phyloP scores from a whole-genome alignment of 495 filamentous ascomycete genomes.

The Apodospora peruviana region DNA sequence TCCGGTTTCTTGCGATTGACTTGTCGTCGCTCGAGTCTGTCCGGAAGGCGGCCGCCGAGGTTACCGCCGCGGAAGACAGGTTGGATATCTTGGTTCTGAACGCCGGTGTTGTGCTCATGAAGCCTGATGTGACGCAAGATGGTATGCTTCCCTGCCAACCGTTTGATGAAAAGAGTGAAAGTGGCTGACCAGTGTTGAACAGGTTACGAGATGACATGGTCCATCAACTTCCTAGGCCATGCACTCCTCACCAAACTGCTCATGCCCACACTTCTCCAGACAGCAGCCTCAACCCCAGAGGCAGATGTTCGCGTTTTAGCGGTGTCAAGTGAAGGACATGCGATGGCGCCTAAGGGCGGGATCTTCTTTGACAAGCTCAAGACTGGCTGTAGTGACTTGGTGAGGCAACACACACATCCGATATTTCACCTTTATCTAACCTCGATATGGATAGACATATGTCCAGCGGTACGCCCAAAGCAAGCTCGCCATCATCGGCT shows the following conservation, averaged over 20 bases:
- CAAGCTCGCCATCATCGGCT: conserved; percentile 67
- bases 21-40: conserved; percentile 25
- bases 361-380: conserved; percentile 36
- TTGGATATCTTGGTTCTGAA: conserved; percentile 48
- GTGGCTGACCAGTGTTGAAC: too few species aligned
- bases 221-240: conserved; percentile 65
- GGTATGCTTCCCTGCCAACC: too few species aligned
- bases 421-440: too few species aligned
- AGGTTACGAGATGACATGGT: conserved; percentile 62
- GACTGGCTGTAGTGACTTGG: background rate
- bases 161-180: too few species aligned
- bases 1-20: conserved; percentile 35
- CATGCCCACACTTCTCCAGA: conserved; percentile 51
- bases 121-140: conserved; percentile 48
- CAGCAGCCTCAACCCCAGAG: conserved; percentile 22
- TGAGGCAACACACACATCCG: too few species aligned
- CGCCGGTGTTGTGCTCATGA: conserved; percentile 61
- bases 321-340: conserved; percentile 29
- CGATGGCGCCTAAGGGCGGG: conserved; percentile 30
- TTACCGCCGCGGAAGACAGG: conserved; percentile 15
- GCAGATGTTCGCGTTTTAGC: conserved; percentile 35
- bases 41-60: conserved; percentile 14
- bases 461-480: conserved; percentile 53
- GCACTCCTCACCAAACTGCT: conserved; percentile 59
- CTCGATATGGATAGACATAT: conserved; percentile 15